Evolutionary conservation across 371 early-diverging fungal genomes (phyloP).

Genomic region (Zychaea mexicana): DNA sequence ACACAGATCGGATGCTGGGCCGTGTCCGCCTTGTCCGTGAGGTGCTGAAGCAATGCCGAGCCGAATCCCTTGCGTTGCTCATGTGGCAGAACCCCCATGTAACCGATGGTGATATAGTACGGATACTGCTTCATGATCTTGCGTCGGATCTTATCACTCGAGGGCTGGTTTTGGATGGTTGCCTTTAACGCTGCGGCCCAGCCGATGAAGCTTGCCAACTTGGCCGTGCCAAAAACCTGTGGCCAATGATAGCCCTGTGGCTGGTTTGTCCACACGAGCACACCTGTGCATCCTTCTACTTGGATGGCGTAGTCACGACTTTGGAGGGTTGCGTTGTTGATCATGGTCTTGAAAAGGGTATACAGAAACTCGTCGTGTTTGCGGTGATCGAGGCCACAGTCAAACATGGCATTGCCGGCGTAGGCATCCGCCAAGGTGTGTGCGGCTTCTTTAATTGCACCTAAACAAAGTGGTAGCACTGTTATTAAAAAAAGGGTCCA

Average conservation of each 20-base stretch:
- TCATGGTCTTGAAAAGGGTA: constrained; percentile 39
- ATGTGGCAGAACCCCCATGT: constrained; percentile 44
- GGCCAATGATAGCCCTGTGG: constrained; percentile 29
- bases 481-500: neutral
- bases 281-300: constrained; percentile 51
- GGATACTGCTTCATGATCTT: constrained; percentile 30
- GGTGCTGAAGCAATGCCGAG: constrained; percentile 32
- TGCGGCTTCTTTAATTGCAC: constrained; percentile 48
- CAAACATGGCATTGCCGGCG: constrained; percentile 22
- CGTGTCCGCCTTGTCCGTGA: constrained; percentile 62
- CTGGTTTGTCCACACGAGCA: constrained; percentile 44
- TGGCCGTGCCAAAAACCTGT: constrained; percentile 25
- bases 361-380: constrained; percentile 27
- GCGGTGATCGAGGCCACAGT: constrained; percentile 18
- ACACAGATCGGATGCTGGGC: constrained; percentile 87
- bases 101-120: constrained; percentile 35
- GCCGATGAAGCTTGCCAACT: constrained; percentile 38
- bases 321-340: constrained; percentile 35
- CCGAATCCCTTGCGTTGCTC: constrained; percentile 49
- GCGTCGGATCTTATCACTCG: constrained; percentile 36
- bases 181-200: constrained; percentile 35
- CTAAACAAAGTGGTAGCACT: constrained; percentile 14
- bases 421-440: constrained; percentile 45
- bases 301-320: constrained; percentile 49
- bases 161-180: constrained; percentile 29